These are phyloP conservation scores for Claviceps paspali DNA, from an alignment of 2,329 filamentous ascomycete species.

Conservation along the genomic window DNA sequence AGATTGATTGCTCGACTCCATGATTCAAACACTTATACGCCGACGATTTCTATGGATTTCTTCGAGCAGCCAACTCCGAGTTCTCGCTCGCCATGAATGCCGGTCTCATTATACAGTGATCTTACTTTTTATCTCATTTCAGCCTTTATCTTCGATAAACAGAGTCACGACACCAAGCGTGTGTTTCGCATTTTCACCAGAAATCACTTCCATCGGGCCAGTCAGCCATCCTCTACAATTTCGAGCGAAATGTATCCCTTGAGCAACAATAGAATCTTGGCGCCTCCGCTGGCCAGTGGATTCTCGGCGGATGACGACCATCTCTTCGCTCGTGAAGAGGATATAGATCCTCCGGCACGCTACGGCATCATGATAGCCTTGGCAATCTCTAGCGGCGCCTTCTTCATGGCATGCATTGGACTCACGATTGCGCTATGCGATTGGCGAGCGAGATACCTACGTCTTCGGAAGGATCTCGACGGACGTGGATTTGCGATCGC, in stretches of 20 bases:
- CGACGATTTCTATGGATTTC: neutral
- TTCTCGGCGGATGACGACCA: neutral
- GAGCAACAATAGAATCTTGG: neutral
- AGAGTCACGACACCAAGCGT: neutral
- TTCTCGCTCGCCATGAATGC: neutral
- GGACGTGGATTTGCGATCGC: conserved; percentile 2
- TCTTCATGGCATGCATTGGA: conserved; percentile 6
- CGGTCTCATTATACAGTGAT: neutral
- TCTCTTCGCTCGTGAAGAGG: conserved; percentile 4
- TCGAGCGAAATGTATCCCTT: neutral
- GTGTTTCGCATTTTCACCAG: neutral
- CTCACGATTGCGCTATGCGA: conserved; percentile 5
- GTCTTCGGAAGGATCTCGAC: conserved; percentile 5
- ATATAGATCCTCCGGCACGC: conserved; percentile 3
- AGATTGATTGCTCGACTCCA: conserved; percentile 2
- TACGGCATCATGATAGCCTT: conserved; percentile 7
- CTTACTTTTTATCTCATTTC: neutral
- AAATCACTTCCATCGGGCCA: neutral
- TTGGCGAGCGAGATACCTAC: conserved; percentile 7
- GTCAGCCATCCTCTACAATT: neutral
- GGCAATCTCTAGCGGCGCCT: conserved; percentile 6
- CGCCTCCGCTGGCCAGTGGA: neutral
- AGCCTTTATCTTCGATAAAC: neutral
- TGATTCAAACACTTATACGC: neutral
- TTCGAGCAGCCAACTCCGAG: neutral